Base-by-base conservation (phyloP, 148 eudicot species). In the Amaranthus cruentus region DNA sequence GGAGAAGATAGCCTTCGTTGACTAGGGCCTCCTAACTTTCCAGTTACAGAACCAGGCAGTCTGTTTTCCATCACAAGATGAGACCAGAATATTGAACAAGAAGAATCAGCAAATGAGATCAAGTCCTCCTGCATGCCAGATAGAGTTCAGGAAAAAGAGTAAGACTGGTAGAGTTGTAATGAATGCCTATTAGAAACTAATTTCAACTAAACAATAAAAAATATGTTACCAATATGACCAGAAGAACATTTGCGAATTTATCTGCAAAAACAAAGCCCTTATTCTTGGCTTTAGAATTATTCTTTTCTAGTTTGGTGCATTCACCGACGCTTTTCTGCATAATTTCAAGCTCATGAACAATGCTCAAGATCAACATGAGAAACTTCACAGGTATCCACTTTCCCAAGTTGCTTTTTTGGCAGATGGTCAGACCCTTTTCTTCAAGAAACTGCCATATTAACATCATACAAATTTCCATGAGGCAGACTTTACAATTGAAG, bases 1-100 rank as follows among this genome's bases (percentile, higher is more conserved):
- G 87, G 75, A 75, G 89, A 82, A 7, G 97, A 78, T 76, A 95
- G 75, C 28, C 97, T 81, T 9, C 97, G 89, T 81, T 90, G 97
- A 84, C 97, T 95, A 74, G 93, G 99, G 51, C 99, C 99, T 62
- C 99, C 99, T 68, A 95, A 80, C 84, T 77, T 90, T 70, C 99
- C 99, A 71, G 80, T 91, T 15, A 95, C 71, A 69, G 91, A 82
- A 69, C 87, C 86, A 68, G 99, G 94, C 76, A 91, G 79, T 69
- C 46, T 70, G 61, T 72, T 76, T n/a, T 78, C 87, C 47, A 84
- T 82, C 68, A 70, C 84, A 77, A 65, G 62, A 75, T 51, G 72
- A 59, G 85, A 84, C 96, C 89, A 88, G 79, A 90, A 90, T 70
- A 95, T 79, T 62, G 90, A 84, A 83, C 87, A 81, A 68, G 91